Conservation (phyloP, 177 flowering plant species). For the Tripterygium wilfordii region DNA sequence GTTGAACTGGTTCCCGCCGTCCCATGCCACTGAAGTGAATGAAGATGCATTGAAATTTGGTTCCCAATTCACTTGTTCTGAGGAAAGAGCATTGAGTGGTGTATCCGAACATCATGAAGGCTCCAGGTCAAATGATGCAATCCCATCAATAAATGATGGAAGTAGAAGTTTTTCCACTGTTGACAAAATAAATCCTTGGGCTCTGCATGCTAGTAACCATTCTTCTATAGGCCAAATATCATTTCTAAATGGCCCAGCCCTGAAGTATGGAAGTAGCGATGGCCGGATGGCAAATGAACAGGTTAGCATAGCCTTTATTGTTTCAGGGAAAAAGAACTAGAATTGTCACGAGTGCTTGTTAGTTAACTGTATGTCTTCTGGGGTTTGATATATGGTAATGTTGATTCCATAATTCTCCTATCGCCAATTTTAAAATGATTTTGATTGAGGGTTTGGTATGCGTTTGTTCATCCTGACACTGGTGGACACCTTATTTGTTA, state of each 20-base stretch:
- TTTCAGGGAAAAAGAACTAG: not conserved
- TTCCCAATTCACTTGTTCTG: slow-evolving; percentile 34
- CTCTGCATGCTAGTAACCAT: slow-evolving; percentile 15
- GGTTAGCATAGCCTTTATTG: slow-evolving; percentile 20
- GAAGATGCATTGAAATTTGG: slow-evolving; percentile 38
- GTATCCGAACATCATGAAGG: slow-evolving; percentile 26
- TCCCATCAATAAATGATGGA: slow-evolving; percentile 17
- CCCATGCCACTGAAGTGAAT: slow-evolving; percentile 34
- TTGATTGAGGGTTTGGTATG: too few species aligned
- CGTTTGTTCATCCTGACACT: too few species aligned
- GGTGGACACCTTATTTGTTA: too few species aligned
- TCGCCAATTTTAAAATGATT: too few species aligned
- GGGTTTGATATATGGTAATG: too few species aligned
- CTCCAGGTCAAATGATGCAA: slow-evolving; percentile 13
- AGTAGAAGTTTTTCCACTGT: slow-evolving; percentile 10
- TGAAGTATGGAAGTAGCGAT: slow-evolving; percentile 21
- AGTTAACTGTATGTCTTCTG: too few species aligned
- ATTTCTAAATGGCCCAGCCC: slow-evolving; percentile 17
- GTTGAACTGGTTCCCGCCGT: slow-evolving; percentile 57
- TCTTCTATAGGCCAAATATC: slow-evolving; percentile 12
- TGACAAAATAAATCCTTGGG: slow-evolving; percentile 16
- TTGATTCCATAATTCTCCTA: too few species aligned
- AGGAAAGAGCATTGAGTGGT: slow-evolving; percentile 20
- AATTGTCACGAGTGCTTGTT: too few species aligned
- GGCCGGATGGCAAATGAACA: slow-evolving; percentile 19